Base-by-base conservation (phyloP, 208 protist species). In the Trypanosoma avium region DNA sequence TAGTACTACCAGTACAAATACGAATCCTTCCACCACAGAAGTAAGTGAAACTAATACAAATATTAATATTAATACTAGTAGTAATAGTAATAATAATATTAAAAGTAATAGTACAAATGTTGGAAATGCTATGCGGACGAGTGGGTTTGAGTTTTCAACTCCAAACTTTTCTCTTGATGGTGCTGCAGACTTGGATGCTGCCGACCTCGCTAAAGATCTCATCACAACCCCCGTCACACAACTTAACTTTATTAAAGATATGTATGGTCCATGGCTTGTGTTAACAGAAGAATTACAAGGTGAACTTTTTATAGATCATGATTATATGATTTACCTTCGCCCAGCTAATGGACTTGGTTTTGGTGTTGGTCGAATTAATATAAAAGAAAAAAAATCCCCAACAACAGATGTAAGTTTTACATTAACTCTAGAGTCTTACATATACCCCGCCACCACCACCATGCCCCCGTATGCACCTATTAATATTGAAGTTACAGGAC, bases 251-350 rank as follows among this genome's bases (percentile, higher is more conserved):
- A 61, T 67, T 33, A 63, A 65, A 7, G 84, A 96, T 58, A 68
- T 96, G 21, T 79, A 92, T 63, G 90, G 90, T 33, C 86, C 86
- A 46, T 96, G 90, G 87, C 77, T 96, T 5, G 78, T 93, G 27
- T 89, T 96, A 75, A 89, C 90, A 19, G 85, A 93, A 12, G 87
- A 91, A 22, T 54, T 93, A 38, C 82, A 93, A 55, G 91, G 88
- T 1, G 88, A 96, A 70, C 72, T 96, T 21, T 93, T 93, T 40
- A 45, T 96, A n/a, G 91, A 96, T 36, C 76, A 89, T 59, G 88
- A 96, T 56, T 27, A 70, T 3, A 87, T 92, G 60, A 84, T 92
- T 4, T 94, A 83, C 66, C 88, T 90, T 43, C 88, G 91, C 10
- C 91, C 91, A 0, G 86, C 85, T 3, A 90, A 88, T 46, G 88